Evolutionary conservation across 2,329 filamentous ascomycete species (phyloP), one percentile per base, ranked within the genome.

Genomic region (Hypoxylon sp.): DNA sequence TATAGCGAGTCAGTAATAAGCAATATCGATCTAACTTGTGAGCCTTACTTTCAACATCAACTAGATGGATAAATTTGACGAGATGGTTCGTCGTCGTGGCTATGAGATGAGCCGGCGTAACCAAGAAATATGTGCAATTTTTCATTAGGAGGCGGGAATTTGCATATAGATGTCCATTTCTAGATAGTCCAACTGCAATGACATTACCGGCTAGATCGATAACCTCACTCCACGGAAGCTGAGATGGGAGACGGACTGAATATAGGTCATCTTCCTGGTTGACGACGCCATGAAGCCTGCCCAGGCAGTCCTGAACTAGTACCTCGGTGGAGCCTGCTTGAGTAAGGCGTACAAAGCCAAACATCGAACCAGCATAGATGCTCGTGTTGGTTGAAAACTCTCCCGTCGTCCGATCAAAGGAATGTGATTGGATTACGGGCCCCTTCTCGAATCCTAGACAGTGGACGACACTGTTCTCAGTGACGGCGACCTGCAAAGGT

Each of bases 51-150:
- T 90, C 78, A 11, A 81, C 76, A 51, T 77, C 73, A 3, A 83
- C 79, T 37, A 97, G 74, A 69, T 99, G 93, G 9, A 97, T 87
- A 70, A 97, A 97, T 71, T 99, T 99, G 57, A 99, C 78, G 3
- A 97, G 78, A 69, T 97, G 92, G 59, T 91, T 91, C 52, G 87
- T 91, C 0, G 94, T 99, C 0, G 94, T 99, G 66, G 93, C 91
- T 50, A 97, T 84, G 9, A 99, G 77, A 74, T 97, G 93, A 13
- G 85, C 83, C 0, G 86, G 78, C 0, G 93, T 96, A 17, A 92
- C 74, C 4, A 91, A 69, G 63, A 96, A 97, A 0, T 94, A 99
- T 0, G 93, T 97, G 71, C 91, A 96, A 63, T 94, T 96, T 69
- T 89, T 91, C 9, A 87, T 83, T 32, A 97, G 75, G 4, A 89